Base-by-base conservation (phyloP, 2,329 filamentous ascomycete genomes). In the Talaromyces piceae region DNA sequence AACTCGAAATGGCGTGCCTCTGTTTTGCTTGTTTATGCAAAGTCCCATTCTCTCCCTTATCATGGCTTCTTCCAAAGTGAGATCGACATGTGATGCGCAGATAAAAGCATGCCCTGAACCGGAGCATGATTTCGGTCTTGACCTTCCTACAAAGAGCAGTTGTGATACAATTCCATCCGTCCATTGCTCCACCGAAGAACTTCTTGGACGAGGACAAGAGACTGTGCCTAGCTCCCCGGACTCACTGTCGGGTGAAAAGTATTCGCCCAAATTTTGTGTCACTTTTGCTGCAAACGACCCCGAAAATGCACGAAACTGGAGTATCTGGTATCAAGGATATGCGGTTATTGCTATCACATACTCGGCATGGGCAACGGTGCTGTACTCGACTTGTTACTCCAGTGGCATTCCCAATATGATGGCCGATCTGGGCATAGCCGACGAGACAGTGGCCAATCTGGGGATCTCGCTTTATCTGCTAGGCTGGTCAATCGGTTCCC, bases 361-460 rank as follows among this genome's bases (percentile, higher is more conserved):
- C 18, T 46, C 44, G 6, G 13, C n/a, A n/a, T 26, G 25, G 18
- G 31, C 22, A 28, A 60, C 56, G 63, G 80, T 86, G 4, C 63
- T 87, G 44, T 86, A 87, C 60, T 85, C 81, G 45, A 89, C 86
- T 1, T 82, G 78, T 54, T 90, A 88, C 62, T 86, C 86, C 1
- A 79, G 81, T 1, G 81, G 81, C 4, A 79, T 85, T 27, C 79
- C 82, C 0, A 84, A 85, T 0, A 76, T 90, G 65, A 77, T 81
- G 62, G 62, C 73, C 16, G 80, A 84, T 28, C 89, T 87, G 58
- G 67, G 75, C 33, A 73, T 81, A 11, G 64, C 71, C 3, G 74
- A 69, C 11, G 73, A 79, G 30, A 80, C 79, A 0, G 63, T 81
- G 7, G 75, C 81, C 0, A 84, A 86, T 0, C 68, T 90, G 1